Evolutionary conservation across 31 red algal genomes (phyloP).

Genomic region (Odonthalia washingtoniensis): DNA sequence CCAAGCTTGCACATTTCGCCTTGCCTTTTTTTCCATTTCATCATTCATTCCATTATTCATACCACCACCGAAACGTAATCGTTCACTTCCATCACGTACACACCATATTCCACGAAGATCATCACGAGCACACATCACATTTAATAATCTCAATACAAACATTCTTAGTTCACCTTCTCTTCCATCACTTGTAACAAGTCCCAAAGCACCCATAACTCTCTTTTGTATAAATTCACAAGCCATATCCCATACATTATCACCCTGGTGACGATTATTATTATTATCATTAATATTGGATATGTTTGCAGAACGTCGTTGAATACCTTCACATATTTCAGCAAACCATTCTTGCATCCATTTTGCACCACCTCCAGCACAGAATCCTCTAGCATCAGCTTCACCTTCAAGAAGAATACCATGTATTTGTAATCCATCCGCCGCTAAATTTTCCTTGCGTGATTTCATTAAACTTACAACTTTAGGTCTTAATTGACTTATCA

Average conservation of each 20-base stretch:
- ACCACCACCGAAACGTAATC: background rate
- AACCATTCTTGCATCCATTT: background rate
- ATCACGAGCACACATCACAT: background rate
- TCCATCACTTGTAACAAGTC: background rate
- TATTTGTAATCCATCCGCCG: background rate
- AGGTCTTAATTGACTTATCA: background rate
- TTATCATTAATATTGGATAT: background rate
- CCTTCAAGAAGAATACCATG: background rate
- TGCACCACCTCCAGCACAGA: background rate
- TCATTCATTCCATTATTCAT: background rate
- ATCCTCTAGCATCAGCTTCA: background rate
- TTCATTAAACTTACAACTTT: background rate
- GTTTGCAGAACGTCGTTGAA: too few relatives aligned
- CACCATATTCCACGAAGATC: background rate
- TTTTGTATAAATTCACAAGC: background rate
- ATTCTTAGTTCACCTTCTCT: background rate
- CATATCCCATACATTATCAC: too few relatives aligned
- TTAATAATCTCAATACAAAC: background rate
- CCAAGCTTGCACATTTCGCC: background rate
- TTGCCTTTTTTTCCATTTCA: background rate
- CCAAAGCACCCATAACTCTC: background rate
- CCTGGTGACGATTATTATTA: background rate
- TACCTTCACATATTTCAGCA: background rate
- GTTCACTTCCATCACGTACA: background rate
- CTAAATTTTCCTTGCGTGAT: background rate